These are phyloP conservation scores for Ceratocystis ficicola DNA, from an alignment of 2,329 filamentous ascomycete genomes.

Conservation along the genomic window DNA sequence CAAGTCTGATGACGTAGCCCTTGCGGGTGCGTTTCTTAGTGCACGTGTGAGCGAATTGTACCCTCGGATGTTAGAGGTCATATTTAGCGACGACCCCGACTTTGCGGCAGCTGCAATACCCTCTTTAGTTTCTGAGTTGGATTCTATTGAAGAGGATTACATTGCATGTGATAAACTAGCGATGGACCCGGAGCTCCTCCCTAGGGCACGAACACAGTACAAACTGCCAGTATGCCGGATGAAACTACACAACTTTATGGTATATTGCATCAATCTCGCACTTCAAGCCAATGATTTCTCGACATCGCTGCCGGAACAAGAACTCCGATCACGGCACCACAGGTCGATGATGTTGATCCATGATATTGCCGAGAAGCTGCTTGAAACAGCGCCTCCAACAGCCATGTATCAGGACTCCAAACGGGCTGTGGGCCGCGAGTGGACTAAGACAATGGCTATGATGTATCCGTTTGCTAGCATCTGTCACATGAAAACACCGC, in stretches of 20 bases:
- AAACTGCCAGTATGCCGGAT: conserved; percentile 19
- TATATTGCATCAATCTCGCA: conserved; percentile 17
- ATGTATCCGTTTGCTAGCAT: conserved; percentile 22
- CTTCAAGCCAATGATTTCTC: conserved; percentile 3
- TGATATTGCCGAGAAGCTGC: conserved; percentile 12
- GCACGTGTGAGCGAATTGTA: conserved; percentile 15
- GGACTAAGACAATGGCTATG: conserved; percentile 21
- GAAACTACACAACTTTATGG: conserved; percentile 20
- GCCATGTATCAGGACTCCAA: background rate
- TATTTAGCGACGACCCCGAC: conserved; percentile 3
- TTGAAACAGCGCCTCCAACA: conserved; percentile 16
- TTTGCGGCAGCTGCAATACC: conserved; percentile 14
- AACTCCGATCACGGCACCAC: conserved; percentile 3
- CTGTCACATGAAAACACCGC: conserved; percentile 21
- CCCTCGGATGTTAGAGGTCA: conserved; percentile 14
- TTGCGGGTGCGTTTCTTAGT: conserved; percentile 14
- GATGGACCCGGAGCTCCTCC: background rate
- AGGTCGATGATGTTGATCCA: conserved; percentile 13
- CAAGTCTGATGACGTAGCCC: conserved; percentile 4
- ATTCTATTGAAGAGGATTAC: conserved; percentile 14
- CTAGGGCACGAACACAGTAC: conserved; percentile 4
- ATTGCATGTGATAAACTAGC: background rate
- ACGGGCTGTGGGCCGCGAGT: background rate
- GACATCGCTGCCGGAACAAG: background rate
- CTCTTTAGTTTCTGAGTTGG: background rate